Percentiles rank a stretch among this genome's conserved stretches.
Evolutionary conservation across 305 asterid species (phyloP).

Genomic region (Fraxinus floribunda): DNA sequence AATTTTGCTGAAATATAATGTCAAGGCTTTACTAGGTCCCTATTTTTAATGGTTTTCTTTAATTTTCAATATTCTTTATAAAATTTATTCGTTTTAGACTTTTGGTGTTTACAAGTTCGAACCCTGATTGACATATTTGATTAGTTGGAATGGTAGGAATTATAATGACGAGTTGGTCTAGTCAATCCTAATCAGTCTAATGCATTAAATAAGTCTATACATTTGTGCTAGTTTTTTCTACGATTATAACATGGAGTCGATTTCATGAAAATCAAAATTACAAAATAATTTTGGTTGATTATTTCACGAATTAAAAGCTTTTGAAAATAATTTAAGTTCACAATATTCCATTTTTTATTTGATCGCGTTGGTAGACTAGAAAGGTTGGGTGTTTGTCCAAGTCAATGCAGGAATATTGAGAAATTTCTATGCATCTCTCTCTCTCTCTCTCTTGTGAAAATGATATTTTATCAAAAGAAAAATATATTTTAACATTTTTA

Average conservation of each 20-base stretch:
- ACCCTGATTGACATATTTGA: background rate
- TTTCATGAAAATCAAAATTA: background rate
- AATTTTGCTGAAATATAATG: background rate
- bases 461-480: background rate
- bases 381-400: slow-evolving; percentile 38
- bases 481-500: background rate
- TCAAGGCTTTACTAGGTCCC: background rate
- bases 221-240: background rate
- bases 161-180: background rate
- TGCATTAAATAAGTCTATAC: background rate
- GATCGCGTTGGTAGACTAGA: slow-evolving; percentile 45
- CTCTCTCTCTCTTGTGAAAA: background rate
- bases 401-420: slow-evolving; percentile 28
- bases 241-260: background rate
- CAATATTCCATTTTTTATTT: slow-evolving; percentile 9
- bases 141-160: background rate
- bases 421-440: slow-evolving; percentile 7
- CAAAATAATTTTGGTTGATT: background rate
- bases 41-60: background rate
- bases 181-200: background rate
- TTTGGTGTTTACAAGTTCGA: background rate
- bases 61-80: background rate
- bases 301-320: background rate
- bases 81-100: background rate
- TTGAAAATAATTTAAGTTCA: background rate